These are phyloP conservation scores for Albifimbria verrucaria DNA, from an alignment of 2,329 filamentous ascomycete species.

Conservation along the genomic window DNA sequence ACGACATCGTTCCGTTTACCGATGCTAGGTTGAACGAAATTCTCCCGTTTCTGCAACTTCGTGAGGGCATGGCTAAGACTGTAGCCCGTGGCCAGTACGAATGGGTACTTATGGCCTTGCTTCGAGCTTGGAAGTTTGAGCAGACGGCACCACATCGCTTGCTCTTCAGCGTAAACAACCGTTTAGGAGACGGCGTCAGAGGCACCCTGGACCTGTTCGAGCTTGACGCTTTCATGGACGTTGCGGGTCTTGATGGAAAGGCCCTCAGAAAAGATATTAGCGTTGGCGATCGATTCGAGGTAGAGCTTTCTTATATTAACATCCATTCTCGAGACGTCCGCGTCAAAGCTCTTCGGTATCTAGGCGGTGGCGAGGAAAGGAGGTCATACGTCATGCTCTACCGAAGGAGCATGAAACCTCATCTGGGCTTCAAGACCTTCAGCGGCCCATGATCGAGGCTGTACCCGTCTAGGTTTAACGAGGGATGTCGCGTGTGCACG, in stretches of 20 bases:
- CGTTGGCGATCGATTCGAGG: conserved; percentile 52
- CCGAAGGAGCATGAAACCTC: not conserved
- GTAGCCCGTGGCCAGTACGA: conserved; percentile 43
- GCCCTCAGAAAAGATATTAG: conserved; percentile 39
- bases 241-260: conserved; percentile 33
- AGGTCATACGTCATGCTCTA: not conserved
- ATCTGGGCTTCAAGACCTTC: not conserved
- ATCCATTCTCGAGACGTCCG: conserved; percentile 42
- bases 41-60: conserved; percentile 48
- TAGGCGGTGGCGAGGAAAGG: conserved; percentile 9
- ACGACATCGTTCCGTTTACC: conserved; percentile 44
- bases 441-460: not conserved
- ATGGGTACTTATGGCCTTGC: conserved; percentile 58
- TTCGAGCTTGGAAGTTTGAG: conserved; percentile 58
- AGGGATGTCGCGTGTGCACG: not conserved
- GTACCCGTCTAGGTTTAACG: not conserved
- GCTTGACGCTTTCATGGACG: conserved; percentile 37
- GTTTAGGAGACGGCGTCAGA: conserved; percentile 29
- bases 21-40: conserved; percentile 36
- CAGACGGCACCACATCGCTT: conserved; percentile 44
- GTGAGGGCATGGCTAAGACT: conserved; percentile 47
- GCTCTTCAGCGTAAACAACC: conserved; percentile 41
- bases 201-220: conserved; percentile 52
- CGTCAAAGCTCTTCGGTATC: conserved; percentile 41
- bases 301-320: conserved; percentile 52